Percentiles rank a stretch among this genome's conserved stretches.
phyloP scores from a whole-genome alignment of 305 asterid genomes.

The Vinca major region DNA sequence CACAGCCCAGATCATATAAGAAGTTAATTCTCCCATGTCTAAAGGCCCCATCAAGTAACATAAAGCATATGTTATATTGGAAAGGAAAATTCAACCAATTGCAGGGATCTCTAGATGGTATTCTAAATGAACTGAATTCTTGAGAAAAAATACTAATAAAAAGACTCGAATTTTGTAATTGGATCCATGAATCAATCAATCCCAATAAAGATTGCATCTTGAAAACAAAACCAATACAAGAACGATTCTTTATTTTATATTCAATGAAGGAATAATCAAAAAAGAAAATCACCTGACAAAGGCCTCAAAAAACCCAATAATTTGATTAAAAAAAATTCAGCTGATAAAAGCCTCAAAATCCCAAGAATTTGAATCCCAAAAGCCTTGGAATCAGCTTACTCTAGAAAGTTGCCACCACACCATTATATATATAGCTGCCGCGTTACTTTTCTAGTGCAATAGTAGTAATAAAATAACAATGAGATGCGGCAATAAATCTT shows the following conservation, averaged over 20 bases:
- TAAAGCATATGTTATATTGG: neutral
- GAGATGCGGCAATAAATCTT: no score
- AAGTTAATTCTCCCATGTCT: conserved; percentile 5
- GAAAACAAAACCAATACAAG: conserved; percentile 9
- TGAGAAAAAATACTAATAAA: neutral
- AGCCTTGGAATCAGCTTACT: neutral
- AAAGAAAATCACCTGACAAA: conserved; percentile 32
- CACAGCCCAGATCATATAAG: neutral
- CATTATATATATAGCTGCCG: conserved; percentile 8
- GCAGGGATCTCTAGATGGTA: conserved; percentile 10
- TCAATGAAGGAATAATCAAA: neutral
- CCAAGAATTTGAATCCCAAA: conserved; percentile 15
- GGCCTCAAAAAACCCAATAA: conserved; percentile 19
- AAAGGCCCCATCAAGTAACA: neutral
- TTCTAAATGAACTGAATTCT: neutral
- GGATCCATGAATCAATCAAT: conserved; percentile 19
- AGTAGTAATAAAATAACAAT: no score
- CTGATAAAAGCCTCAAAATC: conserved; percentile 26
- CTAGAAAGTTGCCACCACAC: conserved; percentile 6
- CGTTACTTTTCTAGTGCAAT: no score
- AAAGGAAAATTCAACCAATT: neutral
- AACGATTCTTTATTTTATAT: no score
- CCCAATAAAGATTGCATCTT: conserved; percentile 19
- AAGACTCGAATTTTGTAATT: conserved; percentile 5
- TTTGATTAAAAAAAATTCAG: conserved; percentile 25